Evolutionary conservation across 2,329 filamentous ascomycete genomes (phyloP).

Genomic region (Talaromyces sp.): DNA sequence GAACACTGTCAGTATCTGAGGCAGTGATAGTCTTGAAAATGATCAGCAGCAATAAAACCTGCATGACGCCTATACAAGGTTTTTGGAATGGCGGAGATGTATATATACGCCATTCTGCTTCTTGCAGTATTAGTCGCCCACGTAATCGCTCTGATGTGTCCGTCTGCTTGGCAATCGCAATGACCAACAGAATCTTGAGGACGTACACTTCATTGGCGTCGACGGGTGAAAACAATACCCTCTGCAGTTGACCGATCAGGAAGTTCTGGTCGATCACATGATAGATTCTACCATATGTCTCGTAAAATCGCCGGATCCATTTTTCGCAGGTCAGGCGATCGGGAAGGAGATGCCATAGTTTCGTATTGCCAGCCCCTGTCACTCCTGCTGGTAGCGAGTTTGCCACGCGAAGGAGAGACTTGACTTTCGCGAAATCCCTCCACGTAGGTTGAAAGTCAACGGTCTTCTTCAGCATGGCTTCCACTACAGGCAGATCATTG

Average conservation of each 20-base stretch:
- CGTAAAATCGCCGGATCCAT: background rate
- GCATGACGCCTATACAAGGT: background rate
- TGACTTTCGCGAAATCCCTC: background rate
- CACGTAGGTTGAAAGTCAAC: background rate
- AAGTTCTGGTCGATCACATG: background rate
- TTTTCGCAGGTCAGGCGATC: background rate
- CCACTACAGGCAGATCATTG: background rate
- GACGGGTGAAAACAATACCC: background rate
- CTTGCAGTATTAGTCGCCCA: background rate
- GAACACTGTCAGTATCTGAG: background rate
- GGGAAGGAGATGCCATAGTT: background rate
- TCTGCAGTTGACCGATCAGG: background rate
- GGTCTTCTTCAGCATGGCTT: background rate
- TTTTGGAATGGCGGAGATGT: background rate
- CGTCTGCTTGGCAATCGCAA: background rate
- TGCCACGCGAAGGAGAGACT: background rate
- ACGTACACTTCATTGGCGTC: background rate
- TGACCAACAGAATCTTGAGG: background rate
- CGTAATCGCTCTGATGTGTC: background rate
- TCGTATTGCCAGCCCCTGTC: background rate
- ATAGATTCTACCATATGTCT: slow-evolving; percentile 4
- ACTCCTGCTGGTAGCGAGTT: background rate
- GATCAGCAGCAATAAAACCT: background rate
- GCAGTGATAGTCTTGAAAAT: background rate
- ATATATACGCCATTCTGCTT: background rate